Evolutionary conservation across 805 yeast genomes (phyloP).

Genomic region (Ogataea trehalophila): DNA sequence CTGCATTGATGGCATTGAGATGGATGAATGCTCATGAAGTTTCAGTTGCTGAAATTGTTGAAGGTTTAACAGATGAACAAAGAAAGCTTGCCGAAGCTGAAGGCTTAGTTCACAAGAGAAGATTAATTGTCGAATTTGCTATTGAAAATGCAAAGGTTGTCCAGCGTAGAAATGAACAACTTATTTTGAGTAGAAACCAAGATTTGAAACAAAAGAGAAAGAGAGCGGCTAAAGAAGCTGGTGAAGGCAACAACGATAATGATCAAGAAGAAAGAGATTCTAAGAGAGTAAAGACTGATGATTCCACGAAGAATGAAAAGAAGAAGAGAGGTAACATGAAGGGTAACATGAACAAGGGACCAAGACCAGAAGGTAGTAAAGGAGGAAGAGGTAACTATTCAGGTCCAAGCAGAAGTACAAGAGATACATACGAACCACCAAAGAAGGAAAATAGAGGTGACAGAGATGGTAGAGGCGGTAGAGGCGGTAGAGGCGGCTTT

Average conservation of each 20-base stretch:
- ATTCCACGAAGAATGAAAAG: slow-evolving; percentile 15
- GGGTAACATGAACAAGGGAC: slow-evolving; percentile 20
- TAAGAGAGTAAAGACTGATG: slow-evolving; percentile 25
- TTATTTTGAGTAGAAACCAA: slow-evolving; percentile 29
- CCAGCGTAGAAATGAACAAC: slow-evolving; percentile 78
- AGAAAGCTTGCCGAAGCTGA: slow-evolving; percentile 50
- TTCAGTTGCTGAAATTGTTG: slow-evolving; percentile 59
- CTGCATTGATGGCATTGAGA: slow-evolving; percentile 93
- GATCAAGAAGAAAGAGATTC: slow-evolving; percentile 17
- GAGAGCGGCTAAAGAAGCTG: slow-evolving; percentile 15
- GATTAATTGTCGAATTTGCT: slow-evolving; percentile 91
- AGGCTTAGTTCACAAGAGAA: slow-evolving; percentile 51
- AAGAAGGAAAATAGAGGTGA: no score
- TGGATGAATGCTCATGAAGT: slow-evolving; percentile 96
- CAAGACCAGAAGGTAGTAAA: background rate
- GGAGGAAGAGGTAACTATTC: no score
- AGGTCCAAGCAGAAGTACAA: no score
- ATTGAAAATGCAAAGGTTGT: slow-evolving; percentile 92
- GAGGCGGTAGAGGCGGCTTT: no score
- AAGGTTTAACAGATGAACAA: slow-evolving; percentile 69
- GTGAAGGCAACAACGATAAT: slow-evolving; percentile 7
- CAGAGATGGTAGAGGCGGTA: no score
- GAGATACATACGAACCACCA: no score
- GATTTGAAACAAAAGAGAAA: slow-evolving; percentile 31
- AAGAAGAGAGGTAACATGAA: slow-evolving; percentile 10